phyloP scores from a whole-genome alignment of 2,329 filamentous ascomycete genomes.

The Colletotrichum caudatum region DNA sequence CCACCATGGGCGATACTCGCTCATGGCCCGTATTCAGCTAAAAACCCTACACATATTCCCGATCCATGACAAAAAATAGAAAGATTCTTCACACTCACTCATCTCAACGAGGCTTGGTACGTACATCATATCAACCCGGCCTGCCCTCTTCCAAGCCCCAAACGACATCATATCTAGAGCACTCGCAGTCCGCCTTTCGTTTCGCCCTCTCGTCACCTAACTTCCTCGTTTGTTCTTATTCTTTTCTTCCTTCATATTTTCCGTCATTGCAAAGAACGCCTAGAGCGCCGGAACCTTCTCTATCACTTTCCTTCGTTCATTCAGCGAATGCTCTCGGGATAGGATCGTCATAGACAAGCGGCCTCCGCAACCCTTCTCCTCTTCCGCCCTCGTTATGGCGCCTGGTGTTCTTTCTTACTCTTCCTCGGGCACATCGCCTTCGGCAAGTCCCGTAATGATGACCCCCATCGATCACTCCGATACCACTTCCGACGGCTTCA shows the following conservation, averaged over 20 bases:
- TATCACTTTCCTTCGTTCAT: conserved; percentile 35
- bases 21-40: conserved; percentile 36
- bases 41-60: conserved; percentile 37
- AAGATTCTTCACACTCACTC: conserved; percentile 41
- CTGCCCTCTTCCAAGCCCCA: conserved; percentile 34
- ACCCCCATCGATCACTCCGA: conserved; percentile 42
- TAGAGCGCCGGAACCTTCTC: conserved; percentile 39
- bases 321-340: conserved; percentile 37
- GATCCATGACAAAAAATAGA: neutral
- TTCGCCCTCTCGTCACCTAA: conserved; percentile 22
- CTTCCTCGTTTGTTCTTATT: neutral
- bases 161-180: conserved; percentile 32
- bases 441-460: conserved; percentile 42
- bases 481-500: conserved; percentile 41
- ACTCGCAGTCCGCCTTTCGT: conserved; percentile 37
- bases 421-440: conserved; percentile 42
- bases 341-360: conserved; percentile 31
- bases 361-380: conserved; percentile 33
- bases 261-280: conserved; percentile 32
- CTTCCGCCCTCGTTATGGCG: conserved; percentile 39
- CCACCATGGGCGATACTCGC: conserved; percentile 14
- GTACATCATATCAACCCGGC: conserved; percentile 37
- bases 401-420: conserved; percentile 41
- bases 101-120: conserved; percentile 42
- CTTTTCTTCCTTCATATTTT: neutral